Percentiles rank a stretch among this genome's conserved stretches.
These are phyloP conservation scores for Pichia sp. DNA, from an alignment of 1,139 yeast species.

Conservation along the genomic window DNA sequence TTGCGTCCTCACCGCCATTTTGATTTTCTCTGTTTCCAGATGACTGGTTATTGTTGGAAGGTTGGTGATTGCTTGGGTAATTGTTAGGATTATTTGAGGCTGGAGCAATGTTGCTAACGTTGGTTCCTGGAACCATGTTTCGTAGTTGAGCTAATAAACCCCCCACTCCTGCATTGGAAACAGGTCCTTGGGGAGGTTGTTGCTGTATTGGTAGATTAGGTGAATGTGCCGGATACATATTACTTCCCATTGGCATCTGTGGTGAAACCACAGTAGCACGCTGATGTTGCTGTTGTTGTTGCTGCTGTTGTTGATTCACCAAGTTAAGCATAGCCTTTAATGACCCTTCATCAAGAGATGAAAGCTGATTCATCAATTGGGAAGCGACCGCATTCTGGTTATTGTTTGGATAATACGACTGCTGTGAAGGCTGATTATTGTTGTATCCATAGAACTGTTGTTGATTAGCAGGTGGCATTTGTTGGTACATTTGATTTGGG, in stretches of 20 bases:
- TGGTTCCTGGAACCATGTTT: constrained; percentile 6
- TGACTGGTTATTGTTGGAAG: not conserved
- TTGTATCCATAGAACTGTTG: not conserved
- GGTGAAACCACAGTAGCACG: constrained; percentile 4
- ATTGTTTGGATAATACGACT: not conserved
- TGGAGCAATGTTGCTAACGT: not conserved
- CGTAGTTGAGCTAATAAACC: constrained; percentile 12
- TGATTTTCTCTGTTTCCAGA: constrained; percentile 5
- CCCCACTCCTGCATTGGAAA: constrained; percentile 6
- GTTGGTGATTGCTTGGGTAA: not conserved
- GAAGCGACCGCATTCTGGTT: constrained; percentile 25
- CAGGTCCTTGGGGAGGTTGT: constrained; percentile 1
- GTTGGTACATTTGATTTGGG: constrained; percentile 1
- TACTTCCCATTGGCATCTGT: constrained; percentile 4
- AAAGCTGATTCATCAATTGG: constrained; percentile 31
- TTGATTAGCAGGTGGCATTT: not conserved
- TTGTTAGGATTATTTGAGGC: constrained; percentile 19
- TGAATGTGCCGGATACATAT: constrained; percentile 15
- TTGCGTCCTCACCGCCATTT: constrained; percentile 25
- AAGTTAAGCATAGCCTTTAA: constrained; percentile 18
- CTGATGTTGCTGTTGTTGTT: constrained; percentile 18
- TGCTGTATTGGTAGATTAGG: constrained; percentile 11
- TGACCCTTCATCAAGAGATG: constrained; percentile 22
- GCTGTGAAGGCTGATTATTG: not conserved
- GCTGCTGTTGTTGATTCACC: constrained; percentile 20